Conservation (phyloP, 768 basidiomycete species). For the Pulveroboletus sp. region DNA sequence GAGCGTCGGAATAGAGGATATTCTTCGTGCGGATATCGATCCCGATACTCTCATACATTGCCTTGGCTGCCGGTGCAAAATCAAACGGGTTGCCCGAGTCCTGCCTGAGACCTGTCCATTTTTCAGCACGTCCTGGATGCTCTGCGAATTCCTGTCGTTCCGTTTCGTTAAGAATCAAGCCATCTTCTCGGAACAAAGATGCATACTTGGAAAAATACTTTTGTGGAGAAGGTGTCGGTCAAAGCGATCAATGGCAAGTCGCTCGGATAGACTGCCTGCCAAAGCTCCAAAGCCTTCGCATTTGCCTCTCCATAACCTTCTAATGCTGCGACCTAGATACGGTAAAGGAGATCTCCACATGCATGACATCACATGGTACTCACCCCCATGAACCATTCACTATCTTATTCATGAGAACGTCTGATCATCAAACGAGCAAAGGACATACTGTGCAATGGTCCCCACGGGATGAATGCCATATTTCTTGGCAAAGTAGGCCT, state of each 20-base stretch:
- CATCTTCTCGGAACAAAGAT: slow-evolving; percentile 1
- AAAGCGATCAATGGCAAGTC: slow-evolving; percentile 69
- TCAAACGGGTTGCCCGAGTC: slow-evolving; percentile 88
- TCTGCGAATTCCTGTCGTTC: slow-evolving; percentile 51
- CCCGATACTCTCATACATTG: slow-evolving; percentile 67
- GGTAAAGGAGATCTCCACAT: background rate
- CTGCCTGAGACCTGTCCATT: slow-evolving; percentile 86
- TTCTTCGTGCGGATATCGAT: slow-evolving; percentile 63
- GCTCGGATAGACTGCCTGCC: slow-evolving; percentile 75
- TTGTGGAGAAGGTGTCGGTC: slow-evolving; percentile 93
- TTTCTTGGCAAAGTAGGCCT: slow-evolving; percentile 86
- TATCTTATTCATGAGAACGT: slow-evolving; percentile 25
- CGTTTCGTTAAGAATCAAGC: background rate
- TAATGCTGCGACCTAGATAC: slow-evolving; percentile 69
- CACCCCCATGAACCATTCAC: slow-evolving; percentile 93
- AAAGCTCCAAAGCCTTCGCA: slow-evolving; percentile 70
- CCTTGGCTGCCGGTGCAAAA: slow-evolving; percentile 75
- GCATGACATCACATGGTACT: slow-evolving; percentile 15
- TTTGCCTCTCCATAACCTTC: slow-evolving; percentile 82
- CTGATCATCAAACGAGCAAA: background rate
- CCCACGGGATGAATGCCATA: slow-evolving; percentile 67
- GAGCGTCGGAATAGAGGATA: slow-evolving; percentile 82
- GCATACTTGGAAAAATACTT: slow-evolving; percentile 75
- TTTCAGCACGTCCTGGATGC: slow-evolving; percentile 56
- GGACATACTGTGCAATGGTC: slow-evolving; percentile 80